Base-by-base conservation (phyloP, 2,329 filamentous ascomycete genomes). In the Stachybotrys elegans region DNA sequence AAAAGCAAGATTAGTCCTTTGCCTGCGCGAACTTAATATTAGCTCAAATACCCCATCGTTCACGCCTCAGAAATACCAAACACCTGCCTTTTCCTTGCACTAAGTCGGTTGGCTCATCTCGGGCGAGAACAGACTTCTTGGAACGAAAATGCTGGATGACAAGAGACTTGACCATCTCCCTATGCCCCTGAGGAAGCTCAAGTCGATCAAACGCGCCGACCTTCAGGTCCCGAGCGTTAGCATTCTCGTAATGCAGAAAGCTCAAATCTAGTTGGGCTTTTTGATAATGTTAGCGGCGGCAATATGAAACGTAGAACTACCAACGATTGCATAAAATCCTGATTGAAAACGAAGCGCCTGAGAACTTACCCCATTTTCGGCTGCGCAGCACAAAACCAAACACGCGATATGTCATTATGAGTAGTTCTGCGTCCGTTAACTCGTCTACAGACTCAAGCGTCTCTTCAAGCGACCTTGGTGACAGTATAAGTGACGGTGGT, bases 321-420 rank as follows among this genome's bases (percentile, higher is more conserved):
- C n/a, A n/a, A n/a, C n/a, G n/a, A n/a, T n/a, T n/a, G n/a, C n/a
- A n/a, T n/a, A n/a, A n/a, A n/a, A n/a, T n/a, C n/a, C n/a, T n/a
- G n/a, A n/a, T n/a, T n/a, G n/a, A n/a, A n/a, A n/a, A n/a, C n/a
- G n/a, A n/a, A n/a, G n/a, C n/a, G n/a, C n/a, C n/a, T n/a, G n/a
- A 46, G 23, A 6, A 47, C 58, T 45, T 41, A 60, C 60, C 57
- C 64, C 61, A 66, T 49, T 55, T 62, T 0, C 64, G 52, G 22
- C 44, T 61, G 2, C 63, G 54, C 2, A 68, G 42, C 1, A 63
- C 49, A 23, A 63, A 67, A 0, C 55, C 63, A 45, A 61, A 63
- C 1, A 65, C 60, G 0, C 59, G 49, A n/a, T 58, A 54, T 2
- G 55, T 51, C 55, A 66, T 63, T 22, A 67, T 57, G 1, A 62